phyloP scores from a whole-genome alignment of 371 early-diverging fungal genomes.

The Zopfochytrium polystomum region DNA sequence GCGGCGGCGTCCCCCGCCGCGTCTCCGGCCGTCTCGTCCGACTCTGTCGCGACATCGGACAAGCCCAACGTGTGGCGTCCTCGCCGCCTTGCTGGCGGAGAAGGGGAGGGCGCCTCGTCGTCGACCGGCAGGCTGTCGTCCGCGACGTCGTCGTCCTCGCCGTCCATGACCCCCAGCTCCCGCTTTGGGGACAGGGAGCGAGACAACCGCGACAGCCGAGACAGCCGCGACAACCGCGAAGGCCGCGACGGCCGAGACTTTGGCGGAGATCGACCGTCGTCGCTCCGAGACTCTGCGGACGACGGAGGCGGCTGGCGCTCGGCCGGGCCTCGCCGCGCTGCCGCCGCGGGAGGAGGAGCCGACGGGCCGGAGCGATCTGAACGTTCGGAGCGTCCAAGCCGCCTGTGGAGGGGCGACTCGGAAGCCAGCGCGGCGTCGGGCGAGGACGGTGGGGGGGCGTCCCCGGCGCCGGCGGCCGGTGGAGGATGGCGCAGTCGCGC shows the following conservation, averaged over 20 bases:
- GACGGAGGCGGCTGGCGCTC: neutral
- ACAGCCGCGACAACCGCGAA: neutral
- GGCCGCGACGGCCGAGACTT: constrained; percentile 4
- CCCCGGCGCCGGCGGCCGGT: no score
- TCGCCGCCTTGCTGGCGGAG: no score
- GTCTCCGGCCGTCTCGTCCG: neutral
- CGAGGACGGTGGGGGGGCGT: no score
- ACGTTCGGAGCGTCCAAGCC: neutral
- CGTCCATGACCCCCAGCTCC: neutral
- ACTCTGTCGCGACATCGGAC: neutral
- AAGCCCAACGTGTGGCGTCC: neutral
- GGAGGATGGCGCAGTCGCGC: no score
- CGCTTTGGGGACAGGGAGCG: no score
- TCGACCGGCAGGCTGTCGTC: constrained; percentile 4
- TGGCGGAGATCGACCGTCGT: constrained; percentile 1
- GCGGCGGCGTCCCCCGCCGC: neutral
- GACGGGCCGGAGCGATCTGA: neutral
- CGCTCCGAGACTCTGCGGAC: constrained; percentile 1
- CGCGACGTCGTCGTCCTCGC: neutral
- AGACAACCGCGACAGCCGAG: no score
- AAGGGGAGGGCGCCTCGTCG: neutral
- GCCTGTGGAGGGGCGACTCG: constrained; percentile 1
- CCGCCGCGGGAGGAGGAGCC: neutral
- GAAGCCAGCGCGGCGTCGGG: neutral
- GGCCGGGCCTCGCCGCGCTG: neutral